Conservation (phyloP, 2,329 filamentous ascomycete species). For the Colletotrichum paranaense region DNA sequence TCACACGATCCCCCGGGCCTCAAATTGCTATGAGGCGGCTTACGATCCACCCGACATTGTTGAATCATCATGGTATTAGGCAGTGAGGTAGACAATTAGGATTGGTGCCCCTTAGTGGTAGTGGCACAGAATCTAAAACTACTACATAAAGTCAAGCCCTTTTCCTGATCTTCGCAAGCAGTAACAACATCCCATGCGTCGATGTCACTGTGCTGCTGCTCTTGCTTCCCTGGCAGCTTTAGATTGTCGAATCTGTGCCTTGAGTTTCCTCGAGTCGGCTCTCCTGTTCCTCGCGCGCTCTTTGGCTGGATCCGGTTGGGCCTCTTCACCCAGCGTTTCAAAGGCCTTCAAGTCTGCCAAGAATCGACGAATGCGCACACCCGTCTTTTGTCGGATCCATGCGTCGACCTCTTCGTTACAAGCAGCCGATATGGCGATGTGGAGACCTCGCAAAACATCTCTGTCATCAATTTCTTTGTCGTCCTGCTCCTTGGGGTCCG, state of each 20-base stretch:
- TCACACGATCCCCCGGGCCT: no score
- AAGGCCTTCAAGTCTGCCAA: conserved; percentile 65
- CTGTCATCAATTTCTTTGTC: conserved; percentile 57
- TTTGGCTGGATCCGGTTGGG: conserved; percentile 39
- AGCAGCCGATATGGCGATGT: conserved; percentile 66
- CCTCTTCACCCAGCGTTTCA: conserved; percentile 55
- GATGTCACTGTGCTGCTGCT: conserved; percentile 1
- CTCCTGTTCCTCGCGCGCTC: conserved; percentile 43
- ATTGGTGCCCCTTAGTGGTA: not conserved
- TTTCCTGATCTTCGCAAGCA: not conserved
- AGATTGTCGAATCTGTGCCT: conserved; percentile 49
- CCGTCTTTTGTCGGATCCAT: conserved; percentile 62
- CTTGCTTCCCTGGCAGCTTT: conserved; percentile 14
- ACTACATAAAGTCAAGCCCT: not conserved
- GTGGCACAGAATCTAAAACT: not conserved
- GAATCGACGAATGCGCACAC: conserved; percentile 64
- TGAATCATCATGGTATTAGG: no score
- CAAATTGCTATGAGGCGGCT: no score
- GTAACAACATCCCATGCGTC: not conserved
- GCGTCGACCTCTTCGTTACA: conserved; percentile 65
- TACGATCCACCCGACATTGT: no score
- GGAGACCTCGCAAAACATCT: conserved; percentile 65
- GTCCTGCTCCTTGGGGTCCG: conserved; percentile 44
- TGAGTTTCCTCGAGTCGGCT: conserved; percentile 48
- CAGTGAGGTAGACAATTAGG: not conserved